Base-by-base conservation (phyloP, 345 rosid species). In the Populus deltoides region DNA sequence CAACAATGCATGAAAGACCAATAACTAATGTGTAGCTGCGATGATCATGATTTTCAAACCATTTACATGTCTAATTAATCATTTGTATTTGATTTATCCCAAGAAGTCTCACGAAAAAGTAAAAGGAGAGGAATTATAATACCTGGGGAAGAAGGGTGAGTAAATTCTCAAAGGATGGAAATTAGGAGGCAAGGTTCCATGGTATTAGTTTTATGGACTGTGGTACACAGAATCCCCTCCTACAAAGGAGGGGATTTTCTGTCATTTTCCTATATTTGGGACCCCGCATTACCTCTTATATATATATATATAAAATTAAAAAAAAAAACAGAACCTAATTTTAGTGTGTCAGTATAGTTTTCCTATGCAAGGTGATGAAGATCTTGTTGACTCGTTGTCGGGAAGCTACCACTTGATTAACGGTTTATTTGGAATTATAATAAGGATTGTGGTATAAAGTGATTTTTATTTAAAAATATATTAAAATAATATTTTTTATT, bases 121-220 rank as follows among this genome's bases (percentile, higher is more conserved):
- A 33, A 47, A 65, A 12, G 39, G 7, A 27, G 53, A 24, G 20
- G 22, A 13, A 62, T 27, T 22, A 59, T 16, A 76, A 62, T 72
- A 88, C 88, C 83, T 84, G 77, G 27, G 6, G 66, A 77, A 77
- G 81, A 74, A 71, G 68, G 36, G 66, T 18, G 18, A 73, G 43
- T 29, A 66, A 83, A 68, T 79, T 69, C 82, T 67, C 81, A 73
- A 77, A 61, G 17, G 71, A 75, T 75, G 68, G 83, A 51, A 73
- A 33, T 33, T 33, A 15, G 55, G 61, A 80, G 71, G 31, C 43
- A 74, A 55, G 24, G 57, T 57, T 35, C 73, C 68, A 39, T 53
- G 72, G 70, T 55, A 68, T 57, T 73, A 70, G 66, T 68, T 73
- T 31, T 57, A 41, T 25, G 29, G 35, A 62, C 53, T 41, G n/a